Evolutionary conservation across 768 basidiomycete species (phyloP).

Genomic region (Phaeotremella skinneri): DNA sequence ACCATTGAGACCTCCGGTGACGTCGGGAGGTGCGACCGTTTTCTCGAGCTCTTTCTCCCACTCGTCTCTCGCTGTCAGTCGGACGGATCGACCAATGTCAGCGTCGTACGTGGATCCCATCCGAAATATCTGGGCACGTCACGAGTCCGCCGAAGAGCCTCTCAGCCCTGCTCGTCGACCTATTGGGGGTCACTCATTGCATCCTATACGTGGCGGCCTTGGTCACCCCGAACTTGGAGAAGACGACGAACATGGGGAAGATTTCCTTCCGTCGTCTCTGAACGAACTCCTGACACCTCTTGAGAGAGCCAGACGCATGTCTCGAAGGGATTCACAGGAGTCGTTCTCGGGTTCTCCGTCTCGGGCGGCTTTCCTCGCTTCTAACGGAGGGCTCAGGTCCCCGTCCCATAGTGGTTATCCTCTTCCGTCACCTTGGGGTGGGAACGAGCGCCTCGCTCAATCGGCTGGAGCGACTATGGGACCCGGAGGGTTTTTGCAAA

Average conservation of each 20-base stretch:
- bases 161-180: slow-evolving; percentile 32
- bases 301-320: slow-evolving; percentile 75
- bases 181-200: slow-evolving; percentile 13
- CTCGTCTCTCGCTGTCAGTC: slow-evolving; percentile 10
- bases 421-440: not conserved
- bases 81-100: slow-evolving; percentile 29
- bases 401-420: slow-evolving; percentile 2
- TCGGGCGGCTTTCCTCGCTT: slow-evolving; percentile 8
- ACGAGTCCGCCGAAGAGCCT: slow-evolving; percentile 30
- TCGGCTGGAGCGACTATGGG: slow-evolving; percentile 47
- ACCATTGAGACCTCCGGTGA: slow-evolving; percentile 32
- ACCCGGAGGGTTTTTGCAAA: slow-evolving; percentile 42
- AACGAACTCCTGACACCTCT: slow-evolving; percentile 85
- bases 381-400: too few species aligned
- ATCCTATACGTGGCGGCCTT: slow-evolving; percentile 32
- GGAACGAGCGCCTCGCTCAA: slow-evolving; percentile 43
- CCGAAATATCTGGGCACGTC: slow-evolving; percentile 35
- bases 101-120: slow-evolving; percentile 41
- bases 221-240: slow-evolving; percentile 61
- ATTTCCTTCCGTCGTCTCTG: slow-evolving; percentile 82
- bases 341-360: slow-evolving; percentile 20
- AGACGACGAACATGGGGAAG: slow-evolving; percentile 60
- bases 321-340: slow-evolving; percentile 45
- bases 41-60: slow-evolving; percentile 43
- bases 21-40: slow-evolving; percentile 16